Evolutionary conservation across 345 rosid species (phyloP).

Genomic region (Capsella bursapastoris): DNA sequence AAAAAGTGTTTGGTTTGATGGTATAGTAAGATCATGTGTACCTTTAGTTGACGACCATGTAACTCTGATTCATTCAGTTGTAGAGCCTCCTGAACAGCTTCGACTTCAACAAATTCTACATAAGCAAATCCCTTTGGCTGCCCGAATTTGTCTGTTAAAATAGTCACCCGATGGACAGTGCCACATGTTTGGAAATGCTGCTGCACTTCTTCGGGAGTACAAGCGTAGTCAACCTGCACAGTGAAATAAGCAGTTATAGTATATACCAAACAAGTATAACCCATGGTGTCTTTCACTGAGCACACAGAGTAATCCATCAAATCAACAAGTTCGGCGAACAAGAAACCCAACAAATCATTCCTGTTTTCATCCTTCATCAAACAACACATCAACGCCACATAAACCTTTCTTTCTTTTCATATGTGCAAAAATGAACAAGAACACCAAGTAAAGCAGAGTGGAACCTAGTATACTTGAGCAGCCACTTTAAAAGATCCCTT

Average conservation of each 20-base stretch:
- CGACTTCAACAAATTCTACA: constrained; percentile 86
- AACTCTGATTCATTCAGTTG: constrained; percentile 85
- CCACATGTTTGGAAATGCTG: constrained; percentile 98
- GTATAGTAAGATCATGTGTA: constrained; percentile 19
- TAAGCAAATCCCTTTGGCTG: constrained; percentile 99
- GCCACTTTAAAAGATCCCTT: constrained; percentile 33
- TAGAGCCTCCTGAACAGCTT: constrained; percentile 88
- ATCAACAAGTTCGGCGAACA: constrained; percentile 21
- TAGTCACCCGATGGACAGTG: constrained; percentile 91
- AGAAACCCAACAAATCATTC: constrained; percentile 12
- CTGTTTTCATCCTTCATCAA: constrained; percentile 16
- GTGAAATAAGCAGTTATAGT: constrained; percentile 10
- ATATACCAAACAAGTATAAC: constrained; percentile 5
- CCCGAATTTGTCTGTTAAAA: constrained; percentile 90
- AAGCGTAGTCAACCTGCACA: constrained; percentile 87
- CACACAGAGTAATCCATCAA: constrained; percentile 19
- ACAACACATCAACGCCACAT: not conserved
- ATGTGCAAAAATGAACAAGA: constrained; percentile 7
- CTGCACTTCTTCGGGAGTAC: constrained; percentile 99
- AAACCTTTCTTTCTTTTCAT: not conserved
- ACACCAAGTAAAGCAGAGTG: constrained; percentile 31
- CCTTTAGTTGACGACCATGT: constrained; percentile 97
- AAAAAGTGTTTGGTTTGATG: not conserved
- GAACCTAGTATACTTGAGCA: constrained; percentile 20
- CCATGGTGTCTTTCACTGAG: constrained; percentile 2